Percentiles rank a stretch among this genome's conserved stretches.
Evolutionary conservation across 1,284 basidiomycete species (phyloP).

Genomic region (Sanghuangporus baumii): DNA sequence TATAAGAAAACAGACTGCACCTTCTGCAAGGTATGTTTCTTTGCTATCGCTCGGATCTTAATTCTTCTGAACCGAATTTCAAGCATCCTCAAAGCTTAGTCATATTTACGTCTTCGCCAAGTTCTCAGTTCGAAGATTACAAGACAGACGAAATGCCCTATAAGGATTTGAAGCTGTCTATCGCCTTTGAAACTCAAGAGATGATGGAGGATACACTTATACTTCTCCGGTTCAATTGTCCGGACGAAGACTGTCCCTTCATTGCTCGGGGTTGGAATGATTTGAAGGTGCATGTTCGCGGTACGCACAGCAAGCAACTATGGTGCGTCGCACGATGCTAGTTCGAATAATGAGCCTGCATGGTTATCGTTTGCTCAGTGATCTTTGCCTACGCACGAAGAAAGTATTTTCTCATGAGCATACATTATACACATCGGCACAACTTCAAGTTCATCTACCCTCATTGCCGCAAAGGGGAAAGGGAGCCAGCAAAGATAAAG

Average conservation of each 20-base stretch:
- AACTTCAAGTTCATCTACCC: constrained; percentile 76
- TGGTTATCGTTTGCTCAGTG: constrained; percentile 39
- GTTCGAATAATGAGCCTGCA: neutral
- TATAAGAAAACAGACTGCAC: constrained; percentile 95
- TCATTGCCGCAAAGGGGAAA: constrained; percentile 53
- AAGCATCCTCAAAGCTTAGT: constrained; percentile 77
- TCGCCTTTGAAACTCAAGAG: constrained; percentile 86
- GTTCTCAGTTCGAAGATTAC: constrained; percentile 60
- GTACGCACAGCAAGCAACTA: constrained; percentile 72
- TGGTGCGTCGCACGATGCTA: constrained; percentile 45
- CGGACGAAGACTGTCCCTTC: constrained; percentile 75
- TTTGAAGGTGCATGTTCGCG: constrained; percentile 76
- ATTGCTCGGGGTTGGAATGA: constrained; percentile 87
- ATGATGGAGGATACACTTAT: constrained; percentile 96
- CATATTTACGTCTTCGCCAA: constrained; percentile 75
- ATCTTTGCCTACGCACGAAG: constrained; percentile 85
- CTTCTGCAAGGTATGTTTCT: constrained; percentile 80
- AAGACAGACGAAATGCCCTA: constrained; percentile 51
- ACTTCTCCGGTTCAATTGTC: constrained; percentile 86
- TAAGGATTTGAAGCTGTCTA: constrained; percentile 73
- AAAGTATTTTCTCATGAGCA: constrained; percentile 98
- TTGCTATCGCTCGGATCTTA: constrained; percentile 1
- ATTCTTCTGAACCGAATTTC: neutral
- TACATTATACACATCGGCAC: constrained; percentile 68
- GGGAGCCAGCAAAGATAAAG: constrained; percentile 37